Base-by-base conservation (phyloP, 2,329 filamentous ascomycete genomes). In the Scorias spongiosa region DNA sequence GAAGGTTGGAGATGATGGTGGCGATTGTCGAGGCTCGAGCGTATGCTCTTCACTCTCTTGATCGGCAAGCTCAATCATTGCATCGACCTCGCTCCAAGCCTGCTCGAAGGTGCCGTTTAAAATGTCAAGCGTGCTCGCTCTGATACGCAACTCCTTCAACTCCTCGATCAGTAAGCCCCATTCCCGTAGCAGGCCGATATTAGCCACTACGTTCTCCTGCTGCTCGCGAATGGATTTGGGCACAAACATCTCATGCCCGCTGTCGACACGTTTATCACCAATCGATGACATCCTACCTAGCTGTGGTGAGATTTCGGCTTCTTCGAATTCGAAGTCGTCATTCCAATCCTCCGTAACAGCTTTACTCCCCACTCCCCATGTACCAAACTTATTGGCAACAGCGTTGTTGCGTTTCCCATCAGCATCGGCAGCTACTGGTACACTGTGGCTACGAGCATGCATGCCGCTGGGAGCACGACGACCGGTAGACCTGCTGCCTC, bases 331-430 rank as follows among this genome's bases (percentile, higher is more conserved):
- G 53, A 93, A 91, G 59, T 93, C 85, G 49, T 88, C 83, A 53
- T 89, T 85, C 85, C 85, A 93, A 56, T 91, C 84, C 58, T 93
- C 85, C 48, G 81, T 88, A 10, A 80, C 79, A 12, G 76, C 81
- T 60, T 88, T 88, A 49, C 76, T 80, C n/a, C 81, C 78, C 37
- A 86, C 66, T 2, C 82, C 83, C 84, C 84, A 89, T 1, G 84
- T 88, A 38, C 84, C 81, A 56, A 86, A 89, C 54, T 87, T 88
- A 43, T 61, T 73, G n/a, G 74, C 56, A 61, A 68, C 60, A 65
- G 81, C 56, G 60, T 62, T 56, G 61, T 71, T 58, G 72, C 81
- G 48, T 63, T 68, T 62, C 53, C 58, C 68, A 51, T 59, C 64
- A 49, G 55, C 63, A 54, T 86, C 83, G 29, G 80, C 79, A 2